Percentiles rank a stretch among this genome's conserved stretches.
Evolutionary conservation across 177 flowering plant genomes (phyloP).

Genomic region (Vitis hybrid): DNA sequence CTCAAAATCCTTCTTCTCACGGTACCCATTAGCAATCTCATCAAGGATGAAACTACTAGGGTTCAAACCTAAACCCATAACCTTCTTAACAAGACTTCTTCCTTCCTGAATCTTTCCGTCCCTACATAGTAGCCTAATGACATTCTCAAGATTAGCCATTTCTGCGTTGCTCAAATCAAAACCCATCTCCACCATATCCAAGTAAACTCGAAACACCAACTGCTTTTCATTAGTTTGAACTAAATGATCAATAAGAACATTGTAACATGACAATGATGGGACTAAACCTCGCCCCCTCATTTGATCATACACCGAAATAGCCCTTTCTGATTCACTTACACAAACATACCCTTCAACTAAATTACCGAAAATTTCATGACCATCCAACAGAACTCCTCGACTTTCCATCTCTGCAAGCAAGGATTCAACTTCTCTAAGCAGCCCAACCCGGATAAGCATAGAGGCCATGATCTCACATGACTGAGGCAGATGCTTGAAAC

Average conservation of each 20-base stretch:
- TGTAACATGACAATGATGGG: constrained; percentile 45
- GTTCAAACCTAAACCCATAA: constrained; percentile 34
- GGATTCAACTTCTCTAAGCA: constrained; percentile 47
- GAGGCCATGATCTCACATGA: constrained; percentile 62
- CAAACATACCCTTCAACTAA: constrained; percentile 52
- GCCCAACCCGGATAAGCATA: constrained; percentile 52
- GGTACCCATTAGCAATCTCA: constrained; percentile 61
- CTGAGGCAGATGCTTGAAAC: constrained; percentile 53
- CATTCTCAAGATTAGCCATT: constrained; percentile 27
- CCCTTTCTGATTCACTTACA: constrained; percentile 39
- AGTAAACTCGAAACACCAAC: constrained; percentile 40
- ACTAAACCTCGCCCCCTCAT: constrained; percentile 39
- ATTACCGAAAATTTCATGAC: constrained; percentile 33
- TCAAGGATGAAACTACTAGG: constrained; percentile 41
- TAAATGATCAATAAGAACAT: constrained; percentile 40
- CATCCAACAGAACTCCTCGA: constrained; percentile 38
- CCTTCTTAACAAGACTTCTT: constrained; percentile 55
- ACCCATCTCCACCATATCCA: constrained; percentile 50
- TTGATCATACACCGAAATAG: constrained; percentile 41
- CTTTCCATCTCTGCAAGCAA: constrained; percentile 43
- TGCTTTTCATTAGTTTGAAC: constrained; percentile 35
- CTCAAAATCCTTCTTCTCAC: constrained; percentile 68
- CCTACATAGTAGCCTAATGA: constrained; percentile 45
- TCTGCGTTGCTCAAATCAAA: constrained; percentile 25
- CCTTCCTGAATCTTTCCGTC: constrained; percentile 67